phyloP scores from a whole-genome alignment of 768 basidiomycete species.

The Candolleomyces eurysporus region DNA sequence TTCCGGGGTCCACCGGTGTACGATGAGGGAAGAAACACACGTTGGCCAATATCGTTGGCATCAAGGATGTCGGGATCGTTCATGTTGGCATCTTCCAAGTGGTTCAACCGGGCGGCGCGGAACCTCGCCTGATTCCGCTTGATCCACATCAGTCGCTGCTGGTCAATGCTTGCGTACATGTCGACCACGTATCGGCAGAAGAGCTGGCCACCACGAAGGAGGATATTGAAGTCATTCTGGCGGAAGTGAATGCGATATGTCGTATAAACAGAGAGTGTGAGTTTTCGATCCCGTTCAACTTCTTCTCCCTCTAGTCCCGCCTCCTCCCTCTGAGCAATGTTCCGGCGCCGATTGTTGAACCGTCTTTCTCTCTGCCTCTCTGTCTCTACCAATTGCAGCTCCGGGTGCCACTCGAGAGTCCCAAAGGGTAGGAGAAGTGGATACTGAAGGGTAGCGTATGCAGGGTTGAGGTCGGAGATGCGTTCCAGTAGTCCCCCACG shows the following conservation, averaged over 20 bases:
- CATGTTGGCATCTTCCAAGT: no score
- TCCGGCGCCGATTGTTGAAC: slow-evolving; percentile 1
- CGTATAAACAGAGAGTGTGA: slow-evolving; percentile 27
- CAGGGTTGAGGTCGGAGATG: slow-evolving; percentile 32
- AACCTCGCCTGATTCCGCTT: no score
- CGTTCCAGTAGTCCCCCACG: slow-evolving; percentile 17
- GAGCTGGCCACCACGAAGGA: no score
- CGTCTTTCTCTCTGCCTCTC: slow-evolving; percentile 22
- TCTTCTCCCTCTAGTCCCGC: slow-evolving; percentile 7
- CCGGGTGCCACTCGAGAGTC: slow-evolving; percentile 35
- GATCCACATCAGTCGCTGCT: no score
- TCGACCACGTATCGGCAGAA: no score
- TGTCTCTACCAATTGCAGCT: slow-evolving; percentile 34
- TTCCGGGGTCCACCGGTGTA: no score
- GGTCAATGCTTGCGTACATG: no score
- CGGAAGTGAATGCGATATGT: slow-evolving; percentile 33
- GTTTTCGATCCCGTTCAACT: slow-evolving; percentile 7
- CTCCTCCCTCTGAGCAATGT: background rate
- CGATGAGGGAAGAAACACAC: no score
- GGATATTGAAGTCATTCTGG: slow-evolving; percentile 18
- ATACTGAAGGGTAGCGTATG: slow-evolving; percentile 41
- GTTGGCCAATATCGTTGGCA: no score
- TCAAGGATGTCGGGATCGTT: no score
- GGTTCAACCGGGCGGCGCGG: no score
- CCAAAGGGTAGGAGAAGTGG: slow-evolving; percentile 42